These are phyloP conservation scores for Fomitiporia mediterranea DNA, from an alignment of 1,284 basidiomycete genomes.

Conservation along the genomic window DNA sequence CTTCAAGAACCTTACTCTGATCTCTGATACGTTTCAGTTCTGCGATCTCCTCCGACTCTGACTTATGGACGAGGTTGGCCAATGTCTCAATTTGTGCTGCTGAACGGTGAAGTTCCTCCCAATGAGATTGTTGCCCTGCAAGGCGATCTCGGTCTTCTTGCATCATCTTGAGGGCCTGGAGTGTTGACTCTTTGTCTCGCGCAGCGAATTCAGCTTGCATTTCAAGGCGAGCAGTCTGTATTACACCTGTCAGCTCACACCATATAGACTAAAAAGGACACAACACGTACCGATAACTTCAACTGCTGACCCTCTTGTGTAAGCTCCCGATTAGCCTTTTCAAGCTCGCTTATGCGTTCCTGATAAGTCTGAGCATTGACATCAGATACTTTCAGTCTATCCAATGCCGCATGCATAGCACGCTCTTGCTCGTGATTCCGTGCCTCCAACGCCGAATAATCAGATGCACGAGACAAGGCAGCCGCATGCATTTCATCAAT, in stretches of 20 bases:
- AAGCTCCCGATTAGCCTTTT: constrained; percentile 52
- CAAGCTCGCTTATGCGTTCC: constrained; percentile 55
- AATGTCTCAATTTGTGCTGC: constrained; percentile 67
- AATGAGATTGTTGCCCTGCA: constrained; percentile 55
- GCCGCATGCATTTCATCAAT: constrained; percentile 49
- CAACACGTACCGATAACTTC: constrained; percentile 49
- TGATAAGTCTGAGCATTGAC: constrained; percentile 53
- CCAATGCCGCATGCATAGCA: constrained; percentile 62
- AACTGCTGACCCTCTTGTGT: constrained; percentile 49
- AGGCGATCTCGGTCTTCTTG: constrained; percentile 58
- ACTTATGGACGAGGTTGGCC: constrained; percentile 51
- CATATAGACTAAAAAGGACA: constrained; percentile 12
- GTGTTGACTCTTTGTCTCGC: constrained; percentile 57
- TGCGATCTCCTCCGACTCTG: constrained; percentile 65
- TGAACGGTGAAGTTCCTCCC: constrained; percentile 64
- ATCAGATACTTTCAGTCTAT: constrained; percentile 65
- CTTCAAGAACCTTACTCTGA: constrained; percentile 58
- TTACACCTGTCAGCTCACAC: constrained; percentile 9
- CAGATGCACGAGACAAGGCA: constrained; percentile 41
- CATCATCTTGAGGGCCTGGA: constrained; percentile 45
- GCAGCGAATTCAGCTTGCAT: constrained; percentile 47
- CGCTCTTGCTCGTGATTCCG: constrained; percentile 62
- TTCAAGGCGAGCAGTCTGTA: constrained; percentile 57
- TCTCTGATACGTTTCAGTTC: constrained; percentile 65
- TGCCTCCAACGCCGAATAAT: constrained; percentile 44